A percentile compares a stretch with the other conserved stretches of the same genome.
phyloP scores from a whole-genome alignment of 306 rosid species.

The Sicyos baderoa region DNA sequence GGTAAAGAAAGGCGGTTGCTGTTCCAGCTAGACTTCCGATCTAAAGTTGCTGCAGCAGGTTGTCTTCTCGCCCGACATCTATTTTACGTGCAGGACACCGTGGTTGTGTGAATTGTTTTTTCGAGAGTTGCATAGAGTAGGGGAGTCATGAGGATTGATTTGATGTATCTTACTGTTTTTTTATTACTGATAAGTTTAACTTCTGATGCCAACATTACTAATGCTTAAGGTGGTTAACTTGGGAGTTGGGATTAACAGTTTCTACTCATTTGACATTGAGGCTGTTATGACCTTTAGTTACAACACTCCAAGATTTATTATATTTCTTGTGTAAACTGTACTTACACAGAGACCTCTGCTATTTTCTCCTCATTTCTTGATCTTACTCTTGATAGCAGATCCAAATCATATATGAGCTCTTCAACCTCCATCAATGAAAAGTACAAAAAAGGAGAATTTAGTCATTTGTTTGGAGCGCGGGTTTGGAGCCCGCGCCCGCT shows the following conservation, averaged over 20 bases:
- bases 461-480: no score
- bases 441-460: no score
- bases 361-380: not conserved
- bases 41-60: conserved; percentile 11
- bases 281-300: not conserved
- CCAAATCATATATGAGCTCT: no score
- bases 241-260: not conserved
- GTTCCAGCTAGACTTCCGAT: conserved; percentile 32
- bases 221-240: not conserved
- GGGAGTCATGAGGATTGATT: conserved; percentile 8
- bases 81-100: conserved; percentile 20
- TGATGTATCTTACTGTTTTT: not conserved
- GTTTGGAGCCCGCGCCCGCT: no score
- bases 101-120: conserved; percentile 25
- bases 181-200: conserved; percentile 6
- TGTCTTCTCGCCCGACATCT: not conserved
- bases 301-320: not conserved
- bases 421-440: no score
- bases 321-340: not conserved
- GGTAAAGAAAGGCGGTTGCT: conserved; percentile 46
- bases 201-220: not conserved
- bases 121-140: conserved; percentile 10
- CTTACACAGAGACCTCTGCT: not conserved
- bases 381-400: not conserved
- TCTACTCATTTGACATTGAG: conserved; percentile 2